Percentiles rank a stretch among this genome's conserved stretches.
Evolutionary conservation across 495 filamentous ascomycete genomes (phyloP).

Genomic region (Penicillium silybi): DNA sequence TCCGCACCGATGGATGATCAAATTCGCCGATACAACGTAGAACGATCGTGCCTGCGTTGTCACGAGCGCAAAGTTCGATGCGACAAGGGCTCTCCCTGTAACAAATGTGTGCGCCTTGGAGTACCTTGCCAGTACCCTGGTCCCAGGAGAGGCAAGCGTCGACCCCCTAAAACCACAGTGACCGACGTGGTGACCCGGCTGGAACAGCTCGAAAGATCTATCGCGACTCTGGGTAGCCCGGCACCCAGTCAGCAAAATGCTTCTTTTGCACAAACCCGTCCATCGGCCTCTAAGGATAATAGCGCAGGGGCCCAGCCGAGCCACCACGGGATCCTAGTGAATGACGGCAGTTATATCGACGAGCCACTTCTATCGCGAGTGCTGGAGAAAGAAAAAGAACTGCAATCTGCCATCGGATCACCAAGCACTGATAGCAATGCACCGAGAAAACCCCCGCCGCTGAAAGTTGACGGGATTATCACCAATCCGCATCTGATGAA

Average conservation of each 20-base stretch:
- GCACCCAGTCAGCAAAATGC: neutral
- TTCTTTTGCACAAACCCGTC: neutral
- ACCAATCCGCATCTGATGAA: constrained; percentile 14
- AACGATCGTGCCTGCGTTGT: constrained; percentile 35
- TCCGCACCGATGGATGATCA: constrained; percentile 4
- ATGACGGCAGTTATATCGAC: constrained; percentile 28
- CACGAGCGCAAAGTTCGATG: constrained; percentile 37
- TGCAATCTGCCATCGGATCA: constrained; percentile 24
- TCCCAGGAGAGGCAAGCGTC: constrained; percentile 22
- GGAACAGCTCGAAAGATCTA: constrained; percentile 28
- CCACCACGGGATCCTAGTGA: constrained; percentile 19
- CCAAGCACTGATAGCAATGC: constrained; percentile 6
- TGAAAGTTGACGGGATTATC: constrained; percentile 20
- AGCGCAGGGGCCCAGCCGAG: neutral
- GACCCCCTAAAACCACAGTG: constrained; percentile 17
- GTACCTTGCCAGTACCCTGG: constrained; percentile 32
- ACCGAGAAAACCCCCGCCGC: constrained; percentile 4
- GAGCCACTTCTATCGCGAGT: constrained; percentile 27
- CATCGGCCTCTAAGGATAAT: neutral
- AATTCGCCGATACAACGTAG: constrained; percentile 22
- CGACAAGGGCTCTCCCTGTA: constrained; percentile 30
- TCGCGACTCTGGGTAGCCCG: constrained; percentile 15
- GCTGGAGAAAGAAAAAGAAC: constrained; percentile 24
- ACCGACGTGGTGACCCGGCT: constrained; percentile 21
- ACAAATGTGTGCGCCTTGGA: constrained; percentile 21